Evolutionary conservation across 1,139 yeast species (phyloP).

Genomic region (Geotrichum macrosporum): DNA sequence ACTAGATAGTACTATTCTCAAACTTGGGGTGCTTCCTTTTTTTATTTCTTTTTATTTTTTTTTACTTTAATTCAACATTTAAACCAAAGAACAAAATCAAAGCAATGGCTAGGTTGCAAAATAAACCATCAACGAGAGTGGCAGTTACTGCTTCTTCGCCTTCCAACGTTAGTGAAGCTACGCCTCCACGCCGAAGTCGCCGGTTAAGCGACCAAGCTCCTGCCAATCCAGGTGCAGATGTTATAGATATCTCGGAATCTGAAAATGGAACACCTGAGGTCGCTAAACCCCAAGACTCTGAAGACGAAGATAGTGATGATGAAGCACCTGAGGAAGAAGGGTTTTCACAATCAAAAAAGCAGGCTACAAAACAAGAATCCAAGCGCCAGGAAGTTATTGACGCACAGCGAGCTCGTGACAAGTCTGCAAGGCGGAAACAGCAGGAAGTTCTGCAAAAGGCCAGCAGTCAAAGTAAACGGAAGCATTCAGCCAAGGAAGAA

Average conservation of each 20-base stretch:
- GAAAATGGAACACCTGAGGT: not conserved
- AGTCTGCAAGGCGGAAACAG: slow-evolving; percentile 8
- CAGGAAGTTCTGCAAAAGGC: slow-evolving; percentile 3
- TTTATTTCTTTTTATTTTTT: too few relatives aligned
- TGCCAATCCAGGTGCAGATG: not conserved
- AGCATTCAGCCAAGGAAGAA: not conserved
- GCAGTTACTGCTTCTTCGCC: too few relatives aligned
- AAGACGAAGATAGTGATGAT: slow-evolving; percentile 10
- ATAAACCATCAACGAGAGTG: too few relatives aligned
- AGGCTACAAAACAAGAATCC: slow-evolving; percentile 4
- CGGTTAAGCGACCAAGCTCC: slow-evolving; percentile 5
- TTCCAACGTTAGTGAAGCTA: too few relatives aligned
- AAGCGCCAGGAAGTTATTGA: slow-evolving; percentile 1
- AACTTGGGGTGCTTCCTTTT: too few relatives aligned
- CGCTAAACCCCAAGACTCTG: not conserved
- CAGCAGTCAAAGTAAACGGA: slow-evolving; percentile 2
- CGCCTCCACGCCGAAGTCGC: slow-evolving; percentile 7
- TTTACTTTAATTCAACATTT: too few relatives aligned
- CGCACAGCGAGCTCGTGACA: slow-evolving; percentile 7
- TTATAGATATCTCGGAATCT: slow-evolving; percentile 6
- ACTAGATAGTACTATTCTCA: too few relatives aligned
- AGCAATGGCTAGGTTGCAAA: too few relatives aligned
- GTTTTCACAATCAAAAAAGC: slow-evolving; percentile 5
- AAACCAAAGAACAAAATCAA: too few relatives aligned
- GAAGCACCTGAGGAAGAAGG: slow-evolving; percentile 20